phyloP scores from a whole-genome alignment of 2,329 filamentous ascomycete species.

The Fusarium euwallaceae region DNA sequence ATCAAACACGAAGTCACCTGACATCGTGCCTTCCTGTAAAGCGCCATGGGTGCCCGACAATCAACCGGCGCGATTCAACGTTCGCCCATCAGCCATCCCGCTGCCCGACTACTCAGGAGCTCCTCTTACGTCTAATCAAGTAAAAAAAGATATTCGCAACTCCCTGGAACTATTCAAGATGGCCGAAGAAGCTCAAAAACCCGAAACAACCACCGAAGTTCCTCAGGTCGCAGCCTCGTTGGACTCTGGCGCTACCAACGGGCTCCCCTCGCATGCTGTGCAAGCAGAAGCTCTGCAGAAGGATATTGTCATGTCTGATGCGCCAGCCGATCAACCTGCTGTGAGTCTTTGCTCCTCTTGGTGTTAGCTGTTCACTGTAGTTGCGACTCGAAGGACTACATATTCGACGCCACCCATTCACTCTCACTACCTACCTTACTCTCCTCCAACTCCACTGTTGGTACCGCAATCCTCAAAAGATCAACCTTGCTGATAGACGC shows the following conservation, averaged over 20 bases:
- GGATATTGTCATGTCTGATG: constrained; percentile 61
- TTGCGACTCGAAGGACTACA: neutral
- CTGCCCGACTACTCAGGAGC: constrained; percentile 6
- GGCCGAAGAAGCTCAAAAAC: constrained; percentile 47
- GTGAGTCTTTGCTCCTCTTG: constrained; percentile 47
- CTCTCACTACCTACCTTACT: neutral
- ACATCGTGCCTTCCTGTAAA: constrained; percentile 36
- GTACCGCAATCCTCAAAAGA: constrained; percentile 11
- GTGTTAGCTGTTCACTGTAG: neutral
- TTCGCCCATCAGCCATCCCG: constrained; percentile 2
- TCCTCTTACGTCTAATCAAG: constrained; percentile 18
- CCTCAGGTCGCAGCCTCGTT: constrained; percentile 37
- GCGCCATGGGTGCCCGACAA: constrained; percentile 30
- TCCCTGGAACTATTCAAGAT: constrained; percentile 38
- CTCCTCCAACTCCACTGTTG: neutral
- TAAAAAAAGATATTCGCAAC: neutral
- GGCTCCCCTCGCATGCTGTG: constrained; percentile 30
- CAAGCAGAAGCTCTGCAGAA: constrained; percentile 47
- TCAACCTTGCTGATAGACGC: constrained; percentile 23
- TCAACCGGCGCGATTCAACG: constrained; percentile 42
- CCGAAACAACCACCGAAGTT: constrained; percentile 36
- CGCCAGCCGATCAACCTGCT: constrained; percentile 55
- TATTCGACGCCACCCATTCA: neutral
- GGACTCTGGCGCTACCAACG: constrained; percentile 38
- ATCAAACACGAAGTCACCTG: constrained; percentile 57